A percentile compares a stretch with the other conserved stretches of the same genome.
These are phyloP conservation scores for Fulvia fulva DNA, from an alignment of 2,329 filamentous ascomycete genomes.

Conservation along the genomic window DNA sequence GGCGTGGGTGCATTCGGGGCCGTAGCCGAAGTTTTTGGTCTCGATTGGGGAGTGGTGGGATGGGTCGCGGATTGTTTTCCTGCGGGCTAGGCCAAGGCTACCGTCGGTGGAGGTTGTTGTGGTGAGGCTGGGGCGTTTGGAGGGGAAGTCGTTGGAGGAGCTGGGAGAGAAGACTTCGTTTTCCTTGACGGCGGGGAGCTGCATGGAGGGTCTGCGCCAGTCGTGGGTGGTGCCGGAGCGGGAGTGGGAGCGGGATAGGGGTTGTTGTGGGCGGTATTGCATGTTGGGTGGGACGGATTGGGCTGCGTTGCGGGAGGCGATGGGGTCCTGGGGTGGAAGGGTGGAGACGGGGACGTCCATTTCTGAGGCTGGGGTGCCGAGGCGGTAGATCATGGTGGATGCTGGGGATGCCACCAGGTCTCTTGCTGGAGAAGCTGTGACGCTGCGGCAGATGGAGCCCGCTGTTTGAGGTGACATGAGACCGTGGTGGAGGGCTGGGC, in stretches of 20 bases:
- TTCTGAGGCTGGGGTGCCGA: slow-evolving; percentile 84
- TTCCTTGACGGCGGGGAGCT: slow-evolving; percentile 68
- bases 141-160: slow-evolving; percentile 24
- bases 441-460: slow-evolving; percentile 45
- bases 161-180: slow-evolving; percentile 32
- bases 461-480: slow-evolving; percentile 32
- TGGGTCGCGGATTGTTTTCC: slow-evolving; percentile 25
- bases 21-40: slow-evolving; percentile 32
- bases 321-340: slow-evolving; percentile 49
- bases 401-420: slow-evolving; percentile 47
- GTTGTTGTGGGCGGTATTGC: slow-evolving; percentile 61
- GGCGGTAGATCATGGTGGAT: slow-evolving; percentile 56
- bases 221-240: slow-evolving; percentile 41
- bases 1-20: slow-evolving; percentile 51
- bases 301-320: slow-evolving; percentile 68
- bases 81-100: neutral
- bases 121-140: slow-evolving; percentile 40
- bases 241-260: slow-evolving; percentile 27
- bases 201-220: slow-evolving; percentile 62
- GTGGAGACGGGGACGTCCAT: slow-evolving; percentile 70
- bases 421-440: slow-evolving; percentile 47
- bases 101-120: slow-evolving; percentile 23
- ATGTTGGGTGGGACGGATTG: slow-evolving; percentile 94
- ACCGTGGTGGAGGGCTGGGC: slow-evolving; percentile 32
- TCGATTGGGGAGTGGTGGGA: slow-evolving; percentile 30